Base-by-base conservation (phyloP, 73 alveolate genomes). In the Symbiodinium natans region DNA sequence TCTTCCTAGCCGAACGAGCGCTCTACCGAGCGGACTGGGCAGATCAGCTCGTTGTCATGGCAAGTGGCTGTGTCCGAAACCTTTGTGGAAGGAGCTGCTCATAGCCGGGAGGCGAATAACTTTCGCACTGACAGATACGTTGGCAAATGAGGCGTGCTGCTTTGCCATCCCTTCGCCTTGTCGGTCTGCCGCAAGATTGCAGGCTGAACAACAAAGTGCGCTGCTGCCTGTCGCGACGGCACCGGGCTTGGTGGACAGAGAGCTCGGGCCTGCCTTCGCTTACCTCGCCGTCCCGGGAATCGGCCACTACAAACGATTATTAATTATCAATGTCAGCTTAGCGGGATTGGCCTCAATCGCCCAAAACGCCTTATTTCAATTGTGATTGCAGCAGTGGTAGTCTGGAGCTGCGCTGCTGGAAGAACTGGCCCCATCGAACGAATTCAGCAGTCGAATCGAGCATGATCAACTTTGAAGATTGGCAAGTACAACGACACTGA, bases 121-220 rank as follows among this genome's bases (percentile, higher is more conserved):
- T 13, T 90, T 90, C 52, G 97, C 97, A 23, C 88, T 90, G 33
- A 90, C 97, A 15, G 97, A 90, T 54, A 71, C 97, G 1, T 33
- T 90, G 54, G 97, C 97, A 41, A 90, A 90, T n/a, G 97, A 90
- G 97, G 97, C 77, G 13, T 10, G 48, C 52, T 15, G 25, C 17
- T 80, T 40, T 34, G 34, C 63, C 36, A 9, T 19, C 9, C 40
- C 5, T 31, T 31, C 85, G 25, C 8, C 46, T 4, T 23, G 85
- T n/a, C 34, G 25, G 15, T 41, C 41, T 11, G 31, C 40, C 38
- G 25, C 8, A 40, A 41, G 71, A 33, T 41, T 82, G 41, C 52
- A 89, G 97, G 97, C 97, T 19, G 97, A 90, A 85, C 97, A 90
- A 52, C 97, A 90, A 41, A 90, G 97, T 31, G 87, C 97, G 1